phyloP scores from a whole-genome alignment of 108 stramenopile species.

The Cyclotella cryptica region DNA sequence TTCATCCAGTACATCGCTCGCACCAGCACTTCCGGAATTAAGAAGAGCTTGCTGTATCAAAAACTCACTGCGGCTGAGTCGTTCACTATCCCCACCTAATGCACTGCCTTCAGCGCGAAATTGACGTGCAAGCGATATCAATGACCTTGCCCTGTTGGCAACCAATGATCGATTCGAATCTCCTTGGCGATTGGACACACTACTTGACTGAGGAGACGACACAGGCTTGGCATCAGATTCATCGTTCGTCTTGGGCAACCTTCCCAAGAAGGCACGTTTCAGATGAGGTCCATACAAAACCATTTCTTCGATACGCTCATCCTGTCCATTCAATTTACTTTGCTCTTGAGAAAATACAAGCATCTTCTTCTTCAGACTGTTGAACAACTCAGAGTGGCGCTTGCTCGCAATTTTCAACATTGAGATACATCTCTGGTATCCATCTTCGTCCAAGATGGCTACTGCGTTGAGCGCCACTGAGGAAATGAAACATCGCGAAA shows the following conservation, averaged over 20 bases:
- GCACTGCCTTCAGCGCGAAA: conserved; percentile 54
- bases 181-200: conserved; percentile 21
- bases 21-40: conserved; percentile 39
- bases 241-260: conserved; percentile 50
- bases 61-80: conserved; percentile 59
- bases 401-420: conserved; percentile 53
- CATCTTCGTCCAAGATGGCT: conserved; percentile 73
- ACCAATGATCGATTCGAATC: conserved; percentile 13
- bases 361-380: conserved; percentile 48
- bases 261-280: conserved; percentile 66
- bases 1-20: conserved; percentile 52
- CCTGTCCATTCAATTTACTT: conserved; percentile 24
- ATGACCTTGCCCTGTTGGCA: conserved; percentile 58
- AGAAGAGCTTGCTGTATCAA: conserved; percentile 65
- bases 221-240: background rate
- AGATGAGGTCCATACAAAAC: conserved; percentile 50
- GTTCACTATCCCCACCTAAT: conserved; percentile 45
- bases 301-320: conserved; percentile 43
- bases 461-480: conserved; percentile 82
- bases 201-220: conserved; percentile 12
- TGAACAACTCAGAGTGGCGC: conserved; percentile 37
- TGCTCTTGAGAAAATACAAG: conserved; percentile 17
- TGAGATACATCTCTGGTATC: conserved; percentile 46
- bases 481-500: conserved; percentile 59
- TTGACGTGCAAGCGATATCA: conserved; percentile 65